Conservation (phyloP, 2,329 filamentous ascomycete genomes). For the Phaeoacremonium minimum region DNA sequence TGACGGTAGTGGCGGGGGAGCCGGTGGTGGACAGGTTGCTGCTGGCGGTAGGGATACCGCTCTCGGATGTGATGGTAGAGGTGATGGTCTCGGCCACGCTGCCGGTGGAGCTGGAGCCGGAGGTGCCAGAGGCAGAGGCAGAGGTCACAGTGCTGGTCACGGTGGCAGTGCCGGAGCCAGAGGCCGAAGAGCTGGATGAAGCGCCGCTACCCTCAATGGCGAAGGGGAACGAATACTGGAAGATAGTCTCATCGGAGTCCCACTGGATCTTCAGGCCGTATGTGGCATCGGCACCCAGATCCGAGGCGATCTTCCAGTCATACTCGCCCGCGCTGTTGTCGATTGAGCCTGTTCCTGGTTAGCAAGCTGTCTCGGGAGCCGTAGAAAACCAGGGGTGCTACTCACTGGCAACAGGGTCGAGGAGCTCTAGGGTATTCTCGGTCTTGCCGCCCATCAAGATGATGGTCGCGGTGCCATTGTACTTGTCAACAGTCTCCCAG, state of each 20-base stretch:
- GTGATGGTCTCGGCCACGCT: constrained; percentile 12
- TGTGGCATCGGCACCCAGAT: constrained; percentile 37
- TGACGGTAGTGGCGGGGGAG: constrained; percentile 7
- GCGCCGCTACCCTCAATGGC: constrained; percentile 33
- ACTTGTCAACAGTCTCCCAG: constrained; percentile 40
- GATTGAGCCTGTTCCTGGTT: constrained; percentile 34
- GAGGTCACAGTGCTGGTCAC: constrained; percentile 18
- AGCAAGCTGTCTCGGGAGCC: neutral
- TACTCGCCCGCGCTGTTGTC: constrained; percentile 38
- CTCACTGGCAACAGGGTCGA: constrained; percentile 46
- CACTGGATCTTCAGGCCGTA: constrained; percentile 56
- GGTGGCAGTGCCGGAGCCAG: constrained; percentile 14
- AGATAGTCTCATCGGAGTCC: constrained; percentile 39
- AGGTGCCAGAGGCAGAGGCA: constrained; percentile 11
- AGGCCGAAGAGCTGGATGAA: constrained; percentile 10
- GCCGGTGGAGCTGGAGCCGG: constrained; percentile 18
- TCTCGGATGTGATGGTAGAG: constrained; percentile 12
- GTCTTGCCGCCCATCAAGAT: constrained; percentile 48
- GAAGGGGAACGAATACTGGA: constrained; percentile 64
- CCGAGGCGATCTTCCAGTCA: constrained; percentile 44
- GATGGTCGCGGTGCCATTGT: constrained; percentile 43
- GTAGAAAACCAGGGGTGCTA: constrained; percentile 11
- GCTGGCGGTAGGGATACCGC: constrained; percentile 1
- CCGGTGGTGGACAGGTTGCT: constrained; percentile 12
- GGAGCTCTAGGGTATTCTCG: constrained; percentile 34